A percentile compares a stretch with the other conserved stretches of the same genome.
phyloP scores from a whole-genome alignment of 352 stramenopile genomes.

The Globisporangium yorkense region DNA sequence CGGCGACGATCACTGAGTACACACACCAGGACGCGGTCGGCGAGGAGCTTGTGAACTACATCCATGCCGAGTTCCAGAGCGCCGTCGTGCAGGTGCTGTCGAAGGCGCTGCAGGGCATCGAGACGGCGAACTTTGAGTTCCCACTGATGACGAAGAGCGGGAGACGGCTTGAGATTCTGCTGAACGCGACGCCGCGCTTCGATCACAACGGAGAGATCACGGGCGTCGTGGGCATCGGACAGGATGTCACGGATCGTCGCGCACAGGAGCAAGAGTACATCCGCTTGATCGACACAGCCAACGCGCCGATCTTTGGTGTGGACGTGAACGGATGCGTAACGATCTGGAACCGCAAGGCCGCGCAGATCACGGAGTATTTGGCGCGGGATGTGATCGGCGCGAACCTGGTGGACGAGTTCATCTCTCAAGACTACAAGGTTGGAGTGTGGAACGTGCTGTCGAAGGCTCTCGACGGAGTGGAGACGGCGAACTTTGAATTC shows the following conservation, averaged over 20 bases:
- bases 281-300: conserved; percentile 82
- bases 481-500: too few species aligned
- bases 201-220: conserved; percentile 55
- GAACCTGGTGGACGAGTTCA: conserved; percentile 76
- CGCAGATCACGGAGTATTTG: conserved; percentile 71
- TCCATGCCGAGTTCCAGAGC: conserved; percentile 48
- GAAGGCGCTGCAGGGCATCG: conserved; percentile 40
- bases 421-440: conserved; percentile 48
- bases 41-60: conserved; percentile 50
- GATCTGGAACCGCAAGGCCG: conserved; percentile 81
- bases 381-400: conserved; percentile 58
- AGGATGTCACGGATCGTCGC: conserved; percentile 60
- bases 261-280: conserved; percentile 76
- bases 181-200: conserved; percentile 53
- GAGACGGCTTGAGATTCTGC: conserved; percentile 41
- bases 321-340: conserved; percentile 63
- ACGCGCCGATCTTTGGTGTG: conserved; percentile 80
- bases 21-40: conserved; percentile 79
- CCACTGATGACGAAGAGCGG: conserved; percentile 59
- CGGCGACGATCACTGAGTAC: conserved; percentile 75
- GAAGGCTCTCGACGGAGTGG: conserved; percentile 13
- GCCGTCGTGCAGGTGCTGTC: conserved; percentile 53
- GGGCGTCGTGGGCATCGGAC: conserved; percentile 58
- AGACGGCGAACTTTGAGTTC: conserved; percentile 76
- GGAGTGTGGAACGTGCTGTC: conserved; percentile 46